These are phyloP conservation scores for Incumbomyces lentus DNA, from an alignment of 2,329 filamentous ascomycete species.

Conservation along the genomic window DNA sequence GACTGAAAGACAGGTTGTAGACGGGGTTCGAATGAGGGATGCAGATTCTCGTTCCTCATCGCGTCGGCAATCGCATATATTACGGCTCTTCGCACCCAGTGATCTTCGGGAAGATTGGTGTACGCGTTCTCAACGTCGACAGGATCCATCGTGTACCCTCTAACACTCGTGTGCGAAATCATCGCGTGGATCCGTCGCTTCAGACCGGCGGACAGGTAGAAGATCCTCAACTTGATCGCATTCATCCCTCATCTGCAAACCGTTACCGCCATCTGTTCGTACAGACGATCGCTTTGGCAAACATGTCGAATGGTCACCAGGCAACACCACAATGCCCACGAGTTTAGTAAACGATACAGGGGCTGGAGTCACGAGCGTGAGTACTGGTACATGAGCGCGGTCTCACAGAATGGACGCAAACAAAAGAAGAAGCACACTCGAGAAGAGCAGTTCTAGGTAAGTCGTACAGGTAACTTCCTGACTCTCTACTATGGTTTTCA, in stretches of 20 bases:
- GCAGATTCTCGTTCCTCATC: not conserved
- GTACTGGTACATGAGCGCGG: too few species aligned
- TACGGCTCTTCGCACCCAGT: not conserved
- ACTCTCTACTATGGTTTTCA: too few species aligned
- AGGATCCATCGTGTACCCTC: not conserved
- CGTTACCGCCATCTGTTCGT: too few species aligned
- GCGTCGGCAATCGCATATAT: not conserved
- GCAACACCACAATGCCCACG: too few species aligned
- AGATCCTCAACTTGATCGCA: slow-evolving; percentile 1
- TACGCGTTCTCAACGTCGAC: not conserved
- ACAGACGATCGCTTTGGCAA: too few species aligned
- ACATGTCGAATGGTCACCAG: too few species aligned
- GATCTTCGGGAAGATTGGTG: not conserved
- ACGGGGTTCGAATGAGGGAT: not conserved
- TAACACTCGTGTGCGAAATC: not conserved
- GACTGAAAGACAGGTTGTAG: not conserved
- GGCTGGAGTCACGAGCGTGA: too few species aligned
- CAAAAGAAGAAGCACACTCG: too few species aligned
- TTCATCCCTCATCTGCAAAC: not conserved
- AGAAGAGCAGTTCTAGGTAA: too few species aligned
- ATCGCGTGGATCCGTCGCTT: not conserved
- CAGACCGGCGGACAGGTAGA: not conserved
- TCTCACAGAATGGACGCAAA: too few species aligned
- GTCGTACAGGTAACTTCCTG: too few species aligned
- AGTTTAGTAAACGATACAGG: too few species aligned